These are phyloP conservation scores for Mesotaenium endlicherianum DNA, from an alignment of 139 green algal species.

Conservation along the genomic window DNA sequence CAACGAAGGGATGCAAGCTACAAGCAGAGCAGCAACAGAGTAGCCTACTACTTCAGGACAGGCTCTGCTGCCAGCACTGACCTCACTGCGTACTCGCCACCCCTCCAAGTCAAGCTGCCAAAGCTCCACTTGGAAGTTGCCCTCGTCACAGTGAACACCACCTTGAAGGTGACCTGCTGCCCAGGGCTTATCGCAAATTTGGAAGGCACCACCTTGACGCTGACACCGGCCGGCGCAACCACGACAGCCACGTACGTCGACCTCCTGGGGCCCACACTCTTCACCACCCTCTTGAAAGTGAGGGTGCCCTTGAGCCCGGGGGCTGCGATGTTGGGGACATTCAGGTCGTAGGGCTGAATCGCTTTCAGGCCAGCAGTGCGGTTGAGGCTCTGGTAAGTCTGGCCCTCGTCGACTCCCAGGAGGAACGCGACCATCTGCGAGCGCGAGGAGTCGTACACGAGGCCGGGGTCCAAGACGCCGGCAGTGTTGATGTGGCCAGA, in stretches of 20 bases:
- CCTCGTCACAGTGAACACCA: not conserved
- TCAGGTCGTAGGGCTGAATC: no score
- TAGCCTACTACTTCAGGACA: not conserved
- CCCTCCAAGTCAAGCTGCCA: no score
- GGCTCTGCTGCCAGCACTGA: not conserved
- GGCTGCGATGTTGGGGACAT: not conserved
- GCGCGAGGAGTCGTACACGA: no score
- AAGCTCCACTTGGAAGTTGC: not conserved
- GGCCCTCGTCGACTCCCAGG: not conserved
- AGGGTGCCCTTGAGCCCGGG: not conserved
- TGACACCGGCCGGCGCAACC: no score
- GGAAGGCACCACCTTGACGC: not conserved
- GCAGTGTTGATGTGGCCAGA: not conserved
- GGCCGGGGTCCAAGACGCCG: not conserved
- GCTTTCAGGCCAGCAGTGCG: not conserved
- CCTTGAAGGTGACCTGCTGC: not conserved
- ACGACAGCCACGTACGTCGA: no score
- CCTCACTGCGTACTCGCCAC: not conserved
- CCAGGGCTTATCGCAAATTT: not conserved
- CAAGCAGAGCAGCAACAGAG: no score
- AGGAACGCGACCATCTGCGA: no score
- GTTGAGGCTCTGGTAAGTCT: not conserved
- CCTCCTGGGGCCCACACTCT: no score
- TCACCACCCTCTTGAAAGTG: not conserved
- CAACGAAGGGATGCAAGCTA: no score